Evolutionary conservation across 78 protist genomes (phyloP).

Genomic region (Speleostelium caveatum): DNA sequence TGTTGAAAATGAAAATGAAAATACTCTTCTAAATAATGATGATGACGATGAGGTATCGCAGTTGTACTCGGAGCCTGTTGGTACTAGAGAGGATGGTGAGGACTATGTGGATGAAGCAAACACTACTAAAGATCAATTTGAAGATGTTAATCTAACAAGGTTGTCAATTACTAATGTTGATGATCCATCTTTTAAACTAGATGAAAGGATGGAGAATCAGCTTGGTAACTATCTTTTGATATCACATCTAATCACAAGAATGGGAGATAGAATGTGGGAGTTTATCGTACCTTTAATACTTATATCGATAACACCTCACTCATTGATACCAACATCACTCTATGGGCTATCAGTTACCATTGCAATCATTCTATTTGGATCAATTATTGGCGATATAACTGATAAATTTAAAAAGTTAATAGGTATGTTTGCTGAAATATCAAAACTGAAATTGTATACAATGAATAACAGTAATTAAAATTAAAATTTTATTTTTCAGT

Average conservation of each 20-base stretch:
- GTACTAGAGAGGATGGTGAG: too few species aligned
- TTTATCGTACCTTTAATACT: conserved; percentile 38
- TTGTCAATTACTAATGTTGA: too few species aligned
- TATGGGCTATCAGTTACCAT: conserved; percentile 36
- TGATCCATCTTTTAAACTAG: too few species aligned
- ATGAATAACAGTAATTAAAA: not conserved
- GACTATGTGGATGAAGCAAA: too few species aligned
- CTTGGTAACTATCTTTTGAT: conserved; percentile 3
- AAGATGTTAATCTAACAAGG: too few species aligned
- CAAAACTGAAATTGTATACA: too few species aligned
- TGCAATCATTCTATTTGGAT: conserved; percentile 2
- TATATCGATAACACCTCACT: conserved; percentile 29
- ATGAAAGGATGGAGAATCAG: not conserved
- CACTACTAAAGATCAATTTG: too few species aligned
- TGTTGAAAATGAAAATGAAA: too few species aligned
- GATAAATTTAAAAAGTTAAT: conserved; percentile 33
- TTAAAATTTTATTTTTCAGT: not conserved
- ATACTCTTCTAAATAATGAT: too few species aligned
- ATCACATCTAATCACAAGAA: conserved; percentile 57
- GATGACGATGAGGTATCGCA: too few species aligned
- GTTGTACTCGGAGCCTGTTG: too few species aligned
- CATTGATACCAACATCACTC: conserved; percentile 48
- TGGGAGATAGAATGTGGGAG: conserved; percentile 66
- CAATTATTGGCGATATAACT: conserved; percentile 26
- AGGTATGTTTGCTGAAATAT: not conserved